These are phyloP conservation scores for Didymella sp. DNA, from an alignment of 2,329 filamentous ascomycete species.

Conservation along the genomic window DNA sequence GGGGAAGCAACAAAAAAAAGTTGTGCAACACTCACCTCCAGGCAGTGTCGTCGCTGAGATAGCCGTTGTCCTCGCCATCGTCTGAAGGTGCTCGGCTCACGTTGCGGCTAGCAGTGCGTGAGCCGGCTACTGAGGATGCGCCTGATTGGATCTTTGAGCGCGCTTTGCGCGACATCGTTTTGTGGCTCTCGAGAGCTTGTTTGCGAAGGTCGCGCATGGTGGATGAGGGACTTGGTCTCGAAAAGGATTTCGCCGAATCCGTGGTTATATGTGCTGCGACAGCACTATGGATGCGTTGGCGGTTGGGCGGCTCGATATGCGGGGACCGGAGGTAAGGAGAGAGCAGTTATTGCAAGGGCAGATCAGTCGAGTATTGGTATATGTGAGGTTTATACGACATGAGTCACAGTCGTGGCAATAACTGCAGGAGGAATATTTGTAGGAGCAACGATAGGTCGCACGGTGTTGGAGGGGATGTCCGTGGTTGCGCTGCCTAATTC, in stretches of 20 bases:
- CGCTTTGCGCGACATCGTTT: conserved; percentile 75
- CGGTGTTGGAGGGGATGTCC: conserved; percentile 13
- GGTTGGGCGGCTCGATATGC: conserved; percentile 29
- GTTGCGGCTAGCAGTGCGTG: conserved; percentile 56
- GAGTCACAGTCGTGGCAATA: conserved; percentile 38
- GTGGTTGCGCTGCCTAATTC: conserved; percentile 14
- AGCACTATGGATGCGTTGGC: conserved; percentile 7
- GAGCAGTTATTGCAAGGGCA: conserved; percentile 45
- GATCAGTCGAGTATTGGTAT: conserved; percentile 36
- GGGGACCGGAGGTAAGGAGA: conserved; percentile 27
- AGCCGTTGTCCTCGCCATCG: conserved; percentile 63
- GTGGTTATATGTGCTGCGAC: background rate
- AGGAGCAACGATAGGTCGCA: conserved; percentile 15
- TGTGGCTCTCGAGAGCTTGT: conserved; percentile 74
- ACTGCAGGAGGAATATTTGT: conserved; percentile 12
- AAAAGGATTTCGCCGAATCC: conserved; percentile 1
- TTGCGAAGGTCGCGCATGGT: conserved; percentile 69
- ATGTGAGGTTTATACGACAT: conserved; percentile 45
- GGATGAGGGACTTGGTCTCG: background rate
- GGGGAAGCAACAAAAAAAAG: conserved; percentile 20
- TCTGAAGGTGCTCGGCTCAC: conserved; percentile 69
- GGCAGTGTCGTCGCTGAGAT: conserved; percentile 64
- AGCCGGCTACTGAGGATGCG: conserved; percentile 64
- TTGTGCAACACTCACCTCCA: conserved; percentile 57
- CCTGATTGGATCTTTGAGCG: conserved; percentile 64